Conservation (phyloP, 1,284 basidiomycete species). For the Pseudozyma thailandica region DNA sequence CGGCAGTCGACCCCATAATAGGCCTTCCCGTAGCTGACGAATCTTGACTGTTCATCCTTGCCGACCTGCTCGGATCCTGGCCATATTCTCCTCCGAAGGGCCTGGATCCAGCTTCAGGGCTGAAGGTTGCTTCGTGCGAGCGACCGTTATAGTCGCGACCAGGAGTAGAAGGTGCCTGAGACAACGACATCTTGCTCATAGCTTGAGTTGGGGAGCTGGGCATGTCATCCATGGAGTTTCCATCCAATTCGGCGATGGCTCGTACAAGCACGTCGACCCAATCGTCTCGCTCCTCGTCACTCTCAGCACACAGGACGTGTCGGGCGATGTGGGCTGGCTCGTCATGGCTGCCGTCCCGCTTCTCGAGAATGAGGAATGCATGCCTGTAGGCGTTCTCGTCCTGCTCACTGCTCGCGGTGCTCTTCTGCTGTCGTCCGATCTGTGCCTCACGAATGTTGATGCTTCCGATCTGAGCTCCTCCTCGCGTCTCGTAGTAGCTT, state of each 20-base stretch:
- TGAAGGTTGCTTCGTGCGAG: slow-evolving; percentile 22
- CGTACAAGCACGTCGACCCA: slow-evolving; percentile 89
- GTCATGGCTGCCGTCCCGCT: slow-evolving; percentile 71
- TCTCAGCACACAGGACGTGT: slow-evolving; percentile 95
- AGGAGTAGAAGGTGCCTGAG: slow-evolving; percentile 15
- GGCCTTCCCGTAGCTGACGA: slow-evolving; percentile 26
- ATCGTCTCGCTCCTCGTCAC: slow-evolving; percentile 86
- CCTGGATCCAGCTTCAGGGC: slow-evolving; percentile 24
- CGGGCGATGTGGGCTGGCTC: slow-evolving; percentile 75
- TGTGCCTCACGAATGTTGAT: slow-evolving; percentile 87
- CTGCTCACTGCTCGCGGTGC: slow-evolving; percentile 69
- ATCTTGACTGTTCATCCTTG: slow-evolving; percentile 34
- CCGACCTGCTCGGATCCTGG: slow-evolving; percentile 21
- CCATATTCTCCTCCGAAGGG: slow-evolving; percentile 11
- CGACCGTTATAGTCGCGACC: slow-evolving; percentile 27
- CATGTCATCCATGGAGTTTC: slow-evolving; percentile 16
- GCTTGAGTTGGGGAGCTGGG: slow-evolving; percentile 37
- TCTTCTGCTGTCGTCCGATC: slow-evolving; percentile 77
- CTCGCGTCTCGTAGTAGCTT: slow-evolving; percentile 88
- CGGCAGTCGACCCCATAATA: slow-evolving; percentile 15
- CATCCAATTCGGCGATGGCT: slow-evolving; percentile 53
- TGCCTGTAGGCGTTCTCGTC: slow-evolving; percentile 93
- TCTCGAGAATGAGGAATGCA: slow-evolving; percentile 94
- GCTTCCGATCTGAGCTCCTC: slow-evolving; percentile 87
- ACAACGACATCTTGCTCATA: slow-evolving; percentile 40